Evolutionary conservation across 768 basidiomycete genomes (phyloP), one percentile per base, ranked within the genome.

Genomic region (Krasilnikovozyma curviuscula): DNA sequence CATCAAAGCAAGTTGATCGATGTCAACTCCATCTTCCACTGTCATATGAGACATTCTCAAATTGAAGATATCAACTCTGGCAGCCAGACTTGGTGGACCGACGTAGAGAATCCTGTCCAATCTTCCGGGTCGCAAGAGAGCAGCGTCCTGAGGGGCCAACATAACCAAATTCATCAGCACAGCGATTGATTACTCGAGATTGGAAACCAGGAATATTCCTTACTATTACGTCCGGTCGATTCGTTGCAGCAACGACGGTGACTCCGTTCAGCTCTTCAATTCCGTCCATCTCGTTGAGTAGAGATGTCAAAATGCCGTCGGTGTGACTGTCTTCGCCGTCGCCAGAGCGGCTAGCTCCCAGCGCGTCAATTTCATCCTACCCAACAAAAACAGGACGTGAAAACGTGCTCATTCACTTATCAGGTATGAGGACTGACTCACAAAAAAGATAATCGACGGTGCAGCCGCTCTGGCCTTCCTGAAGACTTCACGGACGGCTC

Each of bases 241-340:
- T 97, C 12, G 93, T 98, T 0, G 93, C 93, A 1, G 86, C 93
- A 9, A 98, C 75, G 29, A 95, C 75, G 0, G 84, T 89, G n/a
- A 98, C 93, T 0, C 89, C 88, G 16, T 81, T 69, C 18, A 97
- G 70, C 65, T 91, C 86, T 64, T 95, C 84, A 0, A 97, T 82
- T 18, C 93, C 93, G 59, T 97, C 93, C 86, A 97, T 97, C 61
- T 98, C 93, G 60, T 91, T 97, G 48, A 98, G 63, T 12, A 98
- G 69, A 52, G 78, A 91, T 1, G 89, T 89, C 7, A 98, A 71
- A 12, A 95, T 85, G 7, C 93, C 88, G 56, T 84, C 81, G 56
- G 86, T 81, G 7, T 68, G 65, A 5, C 67, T 63, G 34, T 77
- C 76, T 2, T 67, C 73, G 7, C 60, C 62, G 38, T 76, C 74